These are phyloP conservation scores for Phytophthora colocasiae DNA, from an alignment of 352 stramenopile genomes.

Conservation along the genomic window DNA sequence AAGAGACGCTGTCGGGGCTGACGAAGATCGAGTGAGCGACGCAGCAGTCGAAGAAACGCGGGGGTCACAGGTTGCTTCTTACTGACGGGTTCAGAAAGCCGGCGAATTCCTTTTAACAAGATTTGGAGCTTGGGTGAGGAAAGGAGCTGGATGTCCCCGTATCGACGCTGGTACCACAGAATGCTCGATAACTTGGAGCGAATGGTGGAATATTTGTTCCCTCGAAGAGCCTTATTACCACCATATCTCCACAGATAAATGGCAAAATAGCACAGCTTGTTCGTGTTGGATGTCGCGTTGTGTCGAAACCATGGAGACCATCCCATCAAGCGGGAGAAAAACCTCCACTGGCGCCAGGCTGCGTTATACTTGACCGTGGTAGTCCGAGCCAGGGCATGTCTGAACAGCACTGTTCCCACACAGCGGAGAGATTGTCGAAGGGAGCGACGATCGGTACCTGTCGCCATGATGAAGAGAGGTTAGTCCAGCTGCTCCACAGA, in stretches of 20 bases:
- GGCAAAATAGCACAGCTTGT: conserved; percentile 10
- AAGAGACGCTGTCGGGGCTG: neutral
- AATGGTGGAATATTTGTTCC: conserved; percentile 16
- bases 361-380: conserved; percentile 18
- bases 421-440: conserved; percentile 28
- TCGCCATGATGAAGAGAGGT: conserved; percentile 12
- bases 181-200: neutral
- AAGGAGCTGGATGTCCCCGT: neutral
- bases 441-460: conserved; percentile 7
- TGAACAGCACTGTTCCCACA: conserved; percentile 16
- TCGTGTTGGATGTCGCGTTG: neutral
- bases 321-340: conserved; percentile 6
- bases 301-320: conserved; percentile 6
- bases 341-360: conserved; percentile 17
- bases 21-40: neutral
- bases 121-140: neutral
- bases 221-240: neutral
- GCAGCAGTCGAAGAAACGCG: conserved; percentile 14
- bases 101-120: conserved; percentile 1
- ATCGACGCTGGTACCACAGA: conserved; percentile 9
- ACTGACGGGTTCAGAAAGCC: neutral
- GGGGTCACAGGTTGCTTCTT: conserved; percentile 16
- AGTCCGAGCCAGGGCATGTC: conserved; percentile 14
- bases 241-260: conserved; percentile 17
- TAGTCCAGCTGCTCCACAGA: conserved; percentile 5